phyloP scores from a whole-genome alignment of 2,329 filamentous ascomycete genomes.

The Fusarium virguliforme region DNA sequence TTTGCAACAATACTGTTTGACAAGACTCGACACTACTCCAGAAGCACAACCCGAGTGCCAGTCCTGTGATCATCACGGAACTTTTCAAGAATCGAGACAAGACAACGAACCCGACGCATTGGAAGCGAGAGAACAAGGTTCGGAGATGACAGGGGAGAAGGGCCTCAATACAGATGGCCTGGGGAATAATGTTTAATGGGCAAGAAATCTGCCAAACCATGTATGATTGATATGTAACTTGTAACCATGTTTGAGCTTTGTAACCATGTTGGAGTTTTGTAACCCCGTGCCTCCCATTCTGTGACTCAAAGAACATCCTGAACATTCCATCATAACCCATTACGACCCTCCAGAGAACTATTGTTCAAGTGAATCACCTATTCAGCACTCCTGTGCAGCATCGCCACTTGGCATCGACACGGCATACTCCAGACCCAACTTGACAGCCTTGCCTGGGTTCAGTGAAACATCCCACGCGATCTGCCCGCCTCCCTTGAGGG shows the following conservation, averaged over 20 bases:
- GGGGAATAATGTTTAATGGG: neutral
- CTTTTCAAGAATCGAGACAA: neutral
- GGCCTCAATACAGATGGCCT: neutral
- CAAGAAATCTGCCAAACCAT: neutral
- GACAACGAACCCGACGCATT: neutral
- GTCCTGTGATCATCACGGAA: neutral
- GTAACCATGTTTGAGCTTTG: too few species aligned
- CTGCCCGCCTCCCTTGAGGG: constrained; percentile 71
- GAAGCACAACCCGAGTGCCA: neutral
- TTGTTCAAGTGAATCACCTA: neutral
- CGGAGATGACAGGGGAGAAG: neutral
- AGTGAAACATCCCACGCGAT: constrained; percentile 72
- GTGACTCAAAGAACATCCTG: neutral
- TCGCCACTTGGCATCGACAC: constrained; percentile 70
- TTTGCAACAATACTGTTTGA: neutral
- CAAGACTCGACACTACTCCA: neutral
- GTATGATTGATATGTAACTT: neutral
- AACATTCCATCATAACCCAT: constrained; percentile 1
- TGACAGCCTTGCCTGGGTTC: constrained; percentile 71
- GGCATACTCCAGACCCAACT: constrained; percentile 74
- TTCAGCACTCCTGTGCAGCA: constrained; percentile 46
- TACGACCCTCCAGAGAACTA: neutral
- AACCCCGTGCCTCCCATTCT: neutral
- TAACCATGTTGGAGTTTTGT: too few species aligned
- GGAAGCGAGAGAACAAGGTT: neutral